Evolutionary conservation across 75 land plant species (phyloP).

Genomic region (Sequoia sempervirens): DNA sequence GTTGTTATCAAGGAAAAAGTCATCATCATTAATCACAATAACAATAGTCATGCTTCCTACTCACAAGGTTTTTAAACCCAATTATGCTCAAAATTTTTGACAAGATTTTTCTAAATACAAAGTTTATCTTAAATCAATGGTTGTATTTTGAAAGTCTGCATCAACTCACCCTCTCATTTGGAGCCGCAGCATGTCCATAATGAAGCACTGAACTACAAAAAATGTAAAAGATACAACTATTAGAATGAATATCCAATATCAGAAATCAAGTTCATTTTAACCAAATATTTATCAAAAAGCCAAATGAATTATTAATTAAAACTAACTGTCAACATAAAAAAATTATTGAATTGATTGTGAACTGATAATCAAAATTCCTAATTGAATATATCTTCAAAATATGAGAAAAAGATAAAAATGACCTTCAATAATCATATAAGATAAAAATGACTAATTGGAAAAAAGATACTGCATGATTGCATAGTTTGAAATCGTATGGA

Average conservation of each 20-base stretch:
- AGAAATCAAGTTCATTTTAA: background rate
- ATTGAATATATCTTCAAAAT: background rate
- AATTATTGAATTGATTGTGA: background rate
- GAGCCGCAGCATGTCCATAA: constrained; percentile 99
- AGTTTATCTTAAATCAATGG: background rate
- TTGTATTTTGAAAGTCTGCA: background rate
- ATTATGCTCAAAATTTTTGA: background rate
- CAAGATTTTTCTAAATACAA: background rate
- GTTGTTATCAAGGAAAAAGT: no score
- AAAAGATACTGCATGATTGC: background rate
- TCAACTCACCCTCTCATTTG: constrained; percentile 73
- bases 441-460: background rate
- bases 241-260: background rate
- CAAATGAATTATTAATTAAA: background rate
- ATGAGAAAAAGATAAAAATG: background rate
- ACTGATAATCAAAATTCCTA: background rate
- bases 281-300: background rate
- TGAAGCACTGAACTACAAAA: constrained; percentile 74
- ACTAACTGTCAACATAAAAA: background rate
- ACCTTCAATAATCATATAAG: background rate
- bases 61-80: no score
- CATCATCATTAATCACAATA: no score
- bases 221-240: background rate
- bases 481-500: no score
- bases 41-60: no score